Evolutionary conservation across 2,329 filamentous ascomycete genomes (phyloP).

Genomic region (Colletotrichum sp.): DNA sequence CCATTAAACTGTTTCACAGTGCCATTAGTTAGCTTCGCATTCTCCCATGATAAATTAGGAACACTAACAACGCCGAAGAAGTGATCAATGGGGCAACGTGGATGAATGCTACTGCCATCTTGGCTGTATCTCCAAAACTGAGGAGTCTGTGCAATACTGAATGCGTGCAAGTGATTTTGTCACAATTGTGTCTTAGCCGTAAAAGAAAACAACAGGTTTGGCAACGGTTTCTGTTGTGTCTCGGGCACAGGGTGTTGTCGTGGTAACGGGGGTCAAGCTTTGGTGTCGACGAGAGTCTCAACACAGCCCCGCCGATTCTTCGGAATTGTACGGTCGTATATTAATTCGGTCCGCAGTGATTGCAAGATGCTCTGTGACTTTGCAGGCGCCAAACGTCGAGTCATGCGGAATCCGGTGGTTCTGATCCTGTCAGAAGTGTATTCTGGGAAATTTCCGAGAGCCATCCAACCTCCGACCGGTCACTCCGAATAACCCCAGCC

Average conservation of each 20-base stretch:
- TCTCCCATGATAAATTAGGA: not conserved
- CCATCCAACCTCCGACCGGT: not conserved
- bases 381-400: not conserved
- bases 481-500: not conserved
- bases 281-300: not conserved
- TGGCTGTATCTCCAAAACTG: not conserved
- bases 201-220: not conserved
- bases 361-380: not conserved
- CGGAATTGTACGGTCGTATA: not conserved
- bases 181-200: not conserved
- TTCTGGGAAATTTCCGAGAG: not conserved
- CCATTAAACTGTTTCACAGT: not conserved
- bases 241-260: not conserved
- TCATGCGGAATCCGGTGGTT: not conserved
- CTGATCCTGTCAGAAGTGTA: not conserved
- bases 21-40: fast-evolving
- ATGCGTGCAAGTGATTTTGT: not conserved
- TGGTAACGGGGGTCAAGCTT: not conserved
- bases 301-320: not conserved
- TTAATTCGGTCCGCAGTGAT: not conserved
- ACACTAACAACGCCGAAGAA: not conserved
- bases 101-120: not conserved
- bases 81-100: not conserved
- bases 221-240: not conserved
- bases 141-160: not conserved